These are phyloP conservation scores for Alliaria petiolata DNA, from an alignment of 345 rosid species.

Conservation along the genomic window DNA sequence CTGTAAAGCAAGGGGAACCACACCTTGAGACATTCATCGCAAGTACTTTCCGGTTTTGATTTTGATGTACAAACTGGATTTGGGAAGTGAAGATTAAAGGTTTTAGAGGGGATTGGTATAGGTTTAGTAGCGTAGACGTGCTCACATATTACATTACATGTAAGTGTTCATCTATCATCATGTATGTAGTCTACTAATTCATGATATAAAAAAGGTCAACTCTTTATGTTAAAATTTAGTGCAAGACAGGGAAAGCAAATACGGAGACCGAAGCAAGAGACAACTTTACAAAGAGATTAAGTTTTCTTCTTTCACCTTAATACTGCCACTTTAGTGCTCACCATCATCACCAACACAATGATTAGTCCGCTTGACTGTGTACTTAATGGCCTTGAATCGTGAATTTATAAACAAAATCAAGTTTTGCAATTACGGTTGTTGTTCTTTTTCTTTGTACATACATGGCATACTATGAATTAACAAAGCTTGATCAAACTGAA, in stretches of 20 bases:
- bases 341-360: too few relatives aligned
- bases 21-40: neutral
- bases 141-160: neutral
- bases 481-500: too few relatives aligned
- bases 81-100: slow-evolving; percentile 9
- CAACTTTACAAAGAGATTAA: neutral
- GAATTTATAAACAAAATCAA: too few relatives aligned
- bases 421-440: too few relatives aligned
- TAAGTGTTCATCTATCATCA: slow-evolving; percentile 8
- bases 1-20: slow-evolving; percentile 5
- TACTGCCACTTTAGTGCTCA: too few relatives aligned
- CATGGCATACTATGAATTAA: too few relatives aligned
- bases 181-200: slow-evolving; percentile 22
- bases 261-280: neutral
- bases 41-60: neutral
- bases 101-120: slow-evolving; percentile 30
- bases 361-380: too few relatives aligned
- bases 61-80: neutral
- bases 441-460: too few relatives aligned
- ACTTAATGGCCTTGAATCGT: too few relatives aligned
- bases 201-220: neutral
- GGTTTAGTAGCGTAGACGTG: slow-evolving; percentile 8
- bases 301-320: too few relatives aligned
- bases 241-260: neutral
- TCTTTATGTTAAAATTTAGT: neutral